Evolutionary conservation across 2,329 filamentous ascomycete species (phyloP).

Genomic region (Talaromyces rugulosus): DNA sequence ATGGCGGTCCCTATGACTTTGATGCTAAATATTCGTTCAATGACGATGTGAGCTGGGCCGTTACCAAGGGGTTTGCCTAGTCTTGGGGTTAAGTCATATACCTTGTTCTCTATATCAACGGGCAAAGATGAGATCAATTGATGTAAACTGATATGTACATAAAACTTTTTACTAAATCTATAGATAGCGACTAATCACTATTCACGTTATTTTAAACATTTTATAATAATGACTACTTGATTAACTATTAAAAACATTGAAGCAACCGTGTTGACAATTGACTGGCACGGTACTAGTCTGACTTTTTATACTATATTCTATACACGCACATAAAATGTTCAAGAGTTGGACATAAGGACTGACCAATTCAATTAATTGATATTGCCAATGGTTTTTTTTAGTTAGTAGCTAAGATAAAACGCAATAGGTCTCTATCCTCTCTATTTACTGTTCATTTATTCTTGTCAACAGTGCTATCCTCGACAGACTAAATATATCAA

Average conservation of each 20-base stretch:
- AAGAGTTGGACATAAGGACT: background rate
- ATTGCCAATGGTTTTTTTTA: background rate
- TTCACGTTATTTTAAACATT: background rate
- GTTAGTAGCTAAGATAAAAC: background rate
- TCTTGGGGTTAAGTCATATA: background rate
- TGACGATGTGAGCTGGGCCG: slow-evolving; percentile 5
- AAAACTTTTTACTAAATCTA: background rate
- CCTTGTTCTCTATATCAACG: background rate
- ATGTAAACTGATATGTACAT: background rate
- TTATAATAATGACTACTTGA: background rate
- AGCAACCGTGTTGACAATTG: background rate
- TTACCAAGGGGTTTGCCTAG: slow-evolving; percentile 4
- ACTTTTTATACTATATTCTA: background rate
- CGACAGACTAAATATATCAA: background rate
- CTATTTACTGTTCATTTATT: too few species aligned
- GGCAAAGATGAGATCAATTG: too few species aligned
- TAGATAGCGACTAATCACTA: background rate
- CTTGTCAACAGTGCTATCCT: background rate
- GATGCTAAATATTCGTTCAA: slow-evolving; percentile 5
- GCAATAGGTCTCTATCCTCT: background rate
- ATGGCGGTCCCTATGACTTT: slow-evolving; percentile 5
- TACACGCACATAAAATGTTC: background rate
- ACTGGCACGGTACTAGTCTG: too few species aligned
- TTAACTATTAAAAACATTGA: background rate
- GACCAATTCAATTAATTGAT: background rate